These are phyloP conservation scores for Vitis hybrid DNA, from an alignment of 177 flowering plant genomes.

Conservation along the genomic window DNA sequence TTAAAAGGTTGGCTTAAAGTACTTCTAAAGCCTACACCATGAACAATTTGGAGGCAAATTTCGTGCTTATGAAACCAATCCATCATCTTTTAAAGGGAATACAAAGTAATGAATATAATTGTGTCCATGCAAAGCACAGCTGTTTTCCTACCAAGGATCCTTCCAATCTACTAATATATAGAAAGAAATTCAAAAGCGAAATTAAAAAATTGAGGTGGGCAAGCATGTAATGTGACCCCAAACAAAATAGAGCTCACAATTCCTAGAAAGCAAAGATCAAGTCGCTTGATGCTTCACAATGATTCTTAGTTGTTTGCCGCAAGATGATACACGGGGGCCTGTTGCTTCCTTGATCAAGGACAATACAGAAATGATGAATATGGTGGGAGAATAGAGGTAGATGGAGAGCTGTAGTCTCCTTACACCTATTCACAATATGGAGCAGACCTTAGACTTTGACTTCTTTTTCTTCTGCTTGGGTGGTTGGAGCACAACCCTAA, in stretches of 20 bases:
- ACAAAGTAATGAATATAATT: conserved; percentile 7
- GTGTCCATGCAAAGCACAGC: background rate
- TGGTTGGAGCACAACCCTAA: conserved; percentile 88
- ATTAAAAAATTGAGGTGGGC: conserved; percentile 14
- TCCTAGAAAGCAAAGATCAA: conserved; percentile 24
- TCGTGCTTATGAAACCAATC: background rate
- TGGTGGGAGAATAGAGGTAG: too few relatives aligned
- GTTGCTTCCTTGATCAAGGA: conserved; percentile 29
- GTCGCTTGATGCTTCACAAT: conserved; percentile 29
- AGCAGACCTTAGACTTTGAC: conserved; percentile 65
- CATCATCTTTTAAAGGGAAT: background rate
- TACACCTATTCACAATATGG: conserved; percentile 55
- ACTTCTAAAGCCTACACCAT: too few relatives aligned
- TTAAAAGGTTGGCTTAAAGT: too few relatives aligned
- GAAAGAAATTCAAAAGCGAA: conserved; percentile 23
- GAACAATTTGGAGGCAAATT: background rate
- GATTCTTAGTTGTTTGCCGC: conserved; percentile 16
- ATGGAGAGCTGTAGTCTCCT: conserved; percentile 9
- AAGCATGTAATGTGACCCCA: conserved; percentile 8
- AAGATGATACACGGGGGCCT: conserved; percentile 18
- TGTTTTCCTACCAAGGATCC: conserved; percentile 20
- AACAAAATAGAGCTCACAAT: conserved; percentile 20
- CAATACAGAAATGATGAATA: background rate
- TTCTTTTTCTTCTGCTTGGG: conserved; percentile 89
- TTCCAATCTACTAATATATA: conserved; percentile 15